Evolutionary conservation across 129 eudicot genomes (phyloP).

Genomic region (Oenanthe sinensis): DNA sequence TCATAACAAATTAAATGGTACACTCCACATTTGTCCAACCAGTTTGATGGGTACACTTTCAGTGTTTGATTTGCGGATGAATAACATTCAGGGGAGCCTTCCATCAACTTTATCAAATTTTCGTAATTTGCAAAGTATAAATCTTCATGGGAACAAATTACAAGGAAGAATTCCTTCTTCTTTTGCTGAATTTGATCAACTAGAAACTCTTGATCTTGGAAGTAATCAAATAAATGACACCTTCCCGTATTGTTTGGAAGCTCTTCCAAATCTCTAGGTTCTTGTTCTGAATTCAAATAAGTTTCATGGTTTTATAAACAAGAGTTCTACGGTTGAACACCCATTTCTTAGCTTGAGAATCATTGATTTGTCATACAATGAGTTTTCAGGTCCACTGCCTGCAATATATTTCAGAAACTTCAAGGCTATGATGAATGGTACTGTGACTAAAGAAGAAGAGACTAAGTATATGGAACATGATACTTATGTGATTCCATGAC

Average conservation of each 20-base stretch:
- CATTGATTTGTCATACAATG: constrained; percentile 25
- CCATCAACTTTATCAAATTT: not conserved
- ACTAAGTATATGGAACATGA: too few relatives aligned
- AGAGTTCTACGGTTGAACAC: not conserved
- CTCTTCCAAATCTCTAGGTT: constrained; percentile 15
- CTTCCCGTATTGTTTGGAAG: not conserved
- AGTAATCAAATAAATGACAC: constrained; percentile 8
- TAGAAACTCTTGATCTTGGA: constrained; percentile 12
- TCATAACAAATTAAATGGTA: not conserved
- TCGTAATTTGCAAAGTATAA: not conserved
- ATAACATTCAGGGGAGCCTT: not conserved
- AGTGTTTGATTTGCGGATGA: not conserved
- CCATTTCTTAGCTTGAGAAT: constrained; percentile 20
- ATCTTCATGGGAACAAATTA: not conserved
- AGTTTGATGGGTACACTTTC: not conserved
- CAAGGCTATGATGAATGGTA: constrained; percentile 16
- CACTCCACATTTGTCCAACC: not conserved
- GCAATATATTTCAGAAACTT: constrained; percentile 7
- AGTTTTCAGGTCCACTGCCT: constrained; percentile 21
- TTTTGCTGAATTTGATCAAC: not conserved
- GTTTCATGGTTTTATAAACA: not conserved
- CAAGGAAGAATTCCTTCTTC: not conserved
- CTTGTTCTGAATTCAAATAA: constrained; percentile 16
- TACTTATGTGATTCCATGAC: not conserved
- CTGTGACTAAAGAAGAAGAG: too few relatives aligned